Evolutionary conservation across 371 early-diverging fungal genomes (phyloP), one percentile per base, ranked within the genome.

Genomic region (Chytridium lagenaria): DNA sequence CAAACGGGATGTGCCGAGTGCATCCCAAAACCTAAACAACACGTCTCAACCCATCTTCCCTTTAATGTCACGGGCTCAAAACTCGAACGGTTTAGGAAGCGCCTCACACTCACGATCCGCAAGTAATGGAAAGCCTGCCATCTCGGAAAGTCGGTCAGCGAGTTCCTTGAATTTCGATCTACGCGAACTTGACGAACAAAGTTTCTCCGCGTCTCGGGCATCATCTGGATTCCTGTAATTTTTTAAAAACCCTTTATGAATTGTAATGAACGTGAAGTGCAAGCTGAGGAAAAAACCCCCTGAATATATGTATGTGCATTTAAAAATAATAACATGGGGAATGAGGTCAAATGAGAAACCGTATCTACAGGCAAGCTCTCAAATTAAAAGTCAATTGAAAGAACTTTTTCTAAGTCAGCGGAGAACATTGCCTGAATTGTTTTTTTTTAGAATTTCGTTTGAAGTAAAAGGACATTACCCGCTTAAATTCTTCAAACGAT

Each of bases 401-500:
- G 73, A 7, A 74, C 65, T 44, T 72, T 63, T 34, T 81, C 84
- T 59, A 83, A 63, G 40, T 80, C 80, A 0, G 78, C 77, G 38
- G 76, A 66, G 68, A 81, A 83, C 72, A 83, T 59, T 23, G 79
- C 31, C 72, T 72, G 0, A 22, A 22, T 36, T 12, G 31, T 31
- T 39, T 28, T 28, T 1, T 36, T 55, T 40, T n/a, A 50, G 40
- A 7, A 19, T n/a, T n/a, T n/a, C n/a, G n/a, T n/a, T n/a, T n/a
- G n/a, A 36, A 64, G 33, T 12, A 31, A n/a, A 57, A n/a, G 57
- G 44, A 44, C 57, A 57, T 26, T 57, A n/a, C 78, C 63, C 84
- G 59, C 65, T 80, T 80, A 61, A 84, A 84, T 71, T 84, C 84
- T 2, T 77, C 74, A 64, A 80, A 80, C 0, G 75, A 77, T 1